phyloP scores from a whole-genome alignment of 805 yeast species.

The Kuraishia piskuri region DNA sequence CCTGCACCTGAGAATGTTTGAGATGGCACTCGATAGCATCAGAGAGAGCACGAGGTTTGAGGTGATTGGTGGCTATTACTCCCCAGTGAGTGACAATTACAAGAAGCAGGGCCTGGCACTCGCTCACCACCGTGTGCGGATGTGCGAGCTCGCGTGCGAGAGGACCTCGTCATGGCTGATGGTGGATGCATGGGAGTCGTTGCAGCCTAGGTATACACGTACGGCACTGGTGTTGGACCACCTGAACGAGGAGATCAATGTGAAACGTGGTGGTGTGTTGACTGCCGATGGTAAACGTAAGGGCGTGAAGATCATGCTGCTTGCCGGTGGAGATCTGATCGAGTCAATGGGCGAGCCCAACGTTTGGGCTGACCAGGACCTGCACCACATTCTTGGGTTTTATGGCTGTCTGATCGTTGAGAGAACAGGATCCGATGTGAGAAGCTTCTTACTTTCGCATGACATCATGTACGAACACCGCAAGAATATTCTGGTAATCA shows the following conservation, averaged over 20 bases:
- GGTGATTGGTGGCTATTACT: constrained; percentile 92
- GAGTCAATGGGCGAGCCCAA: constrained; percentile 99
- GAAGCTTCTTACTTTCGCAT: constrained; percentile 84
- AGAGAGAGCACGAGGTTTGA: constrained; percentile 89
- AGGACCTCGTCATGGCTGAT: constrained; percentile 94
- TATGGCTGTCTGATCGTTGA: constrained; percentile 97
- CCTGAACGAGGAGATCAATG: constrained; percentile 90
- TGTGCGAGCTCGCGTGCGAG: constrained; percentile 98
- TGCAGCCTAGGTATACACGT: constrained; percentile 84
- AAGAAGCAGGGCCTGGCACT: constrained; percentile 89
- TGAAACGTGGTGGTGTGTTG: constrained; percentile 77
- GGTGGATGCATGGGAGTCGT: constrained; percentile 99
- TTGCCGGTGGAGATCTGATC: constrained; percentile 96
- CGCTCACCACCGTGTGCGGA: constrained; percentile 82
- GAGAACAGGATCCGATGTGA: constrained; percentile 92
- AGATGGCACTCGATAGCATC: constrained; percentile 94
- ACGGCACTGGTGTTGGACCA: constrained; percentile 95
- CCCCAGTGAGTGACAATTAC: constrained; percentile 91
- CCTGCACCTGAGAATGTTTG: constrained; percentile 93
- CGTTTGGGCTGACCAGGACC: constrained; percentile 95
- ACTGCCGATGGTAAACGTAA: constrained; percentile 50
- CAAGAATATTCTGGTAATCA: constrained; percentile 85
- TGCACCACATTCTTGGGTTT: constrained; percentile 90
- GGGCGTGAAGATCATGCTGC: constrained; percentile 89
- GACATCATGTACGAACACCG: constrained; percentile 97